Evolutionary conservation across 306 rosid species (phyloP), one percentile per base, ranked within the genome.

Genomic region (Corylus heterophylla): DNA sequence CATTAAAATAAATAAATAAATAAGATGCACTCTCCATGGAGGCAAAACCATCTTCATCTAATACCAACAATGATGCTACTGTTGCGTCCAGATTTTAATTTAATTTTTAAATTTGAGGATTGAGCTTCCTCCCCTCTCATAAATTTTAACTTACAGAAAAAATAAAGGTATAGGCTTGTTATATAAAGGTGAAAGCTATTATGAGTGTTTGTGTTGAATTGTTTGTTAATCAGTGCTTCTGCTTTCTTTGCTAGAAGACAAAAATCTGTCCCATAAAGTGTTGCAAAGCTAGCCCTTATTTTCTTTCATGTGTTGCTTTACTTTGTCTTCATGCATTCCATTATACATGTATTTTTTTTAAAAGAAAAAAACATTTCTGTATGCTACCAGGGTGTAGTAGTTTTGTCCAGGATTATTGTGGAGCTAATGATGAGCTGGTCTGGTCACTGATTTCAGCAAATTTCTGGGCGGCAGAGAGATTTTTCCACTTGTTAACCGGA

Each of bases 381-480:
- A 45, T 77, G 63, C 13, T 74, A 74, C 49, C 56, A 27, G 70
- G 49, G 55, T 80, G 81, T 83, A 81, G 74, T 54, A 42, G 45
- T 80, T 82, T 80, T 78, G 61, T 61, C 45, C 79, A 75, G 74
- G 87, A 75, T 80, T 39, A 83, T 73, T 52, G 16, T 50, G 81
- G 69, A 71, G 86, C 81, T 74, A 68, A 79, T 79, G 75, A 61
- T 87, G 83, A 63, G 82, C 69, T 76, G 29, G 56, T 59, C 56
- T 49, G 82, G 70, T 50, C 10, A 69, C 54, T 63, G 79, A 42
- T 79, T 84, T 78, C 83, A 74, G 55, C 51, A 42, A 80, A 78
- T 54, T 54, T 62, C 68, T 66, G 74, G 73, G 44, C 74, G 61
- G 66, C 61, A 35, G 71, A 35, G 71, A 75, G 82, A 47, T 73